Evolutionary conservation across 1,284 basidiomycete species (phyloP).

Genomic region (Taiwanofungus camphoratus): DNA sequence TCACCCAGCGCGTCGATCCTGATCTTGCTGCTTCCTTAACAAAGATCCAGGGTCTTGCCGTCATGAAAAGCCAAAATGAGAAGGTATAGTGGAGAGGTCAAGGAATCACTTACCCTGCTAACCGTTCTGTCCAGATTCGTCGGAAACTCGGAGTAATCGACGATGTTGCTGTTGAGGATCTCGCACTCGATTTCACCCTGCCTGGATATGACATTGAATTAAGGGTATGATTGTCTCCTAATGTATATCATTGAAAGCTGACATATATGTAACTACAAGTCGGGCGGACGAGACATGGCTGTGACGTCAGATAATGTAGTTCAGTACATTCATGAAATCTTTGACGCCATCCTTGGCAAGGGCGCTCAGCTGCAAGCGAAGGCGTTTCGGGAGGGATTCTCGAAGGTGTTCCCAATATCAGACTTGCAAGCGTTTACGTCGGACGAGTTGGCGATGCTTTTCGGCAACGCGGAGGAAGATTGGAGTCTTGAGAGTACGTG

Average conservation of each 20-base stretch:
- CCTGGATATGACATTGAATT: conserved; percentile 94
- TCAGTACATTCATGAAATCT: conserved; percentile 79
- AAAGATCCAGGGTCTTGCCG: conserved; percentile 63
- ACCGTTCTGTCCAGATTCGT: conserved; percentile 33
- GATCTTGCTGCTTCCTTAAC: conserved; percentile 82
- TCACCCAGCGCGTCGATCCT: conserved; percentile 67
- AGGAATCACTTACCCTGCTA: not conserved
- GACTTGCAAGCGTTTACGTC: conserved; percentile 91
- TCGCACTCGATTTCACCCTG: conserved; percentile 92
- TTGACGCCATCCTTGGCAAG: conserved; percentile 78
- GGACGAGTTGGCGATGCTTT: conserved; percentile 90
- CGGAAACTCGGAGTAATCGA: conserved; percentile 45
- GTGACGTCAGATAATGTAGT: conserved; percentile 86
- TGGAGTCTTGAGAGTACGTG: conserved; percentile 85
- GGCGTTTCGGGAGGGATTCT: conserved; percentile 88
- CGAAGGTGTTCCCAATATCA: conserved; percentile 88
- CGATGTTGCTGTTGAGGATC: conserved; percentile 73
- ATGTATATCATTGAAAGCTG: not conserved
- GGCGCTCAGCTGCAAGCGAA: conserved; percentile 73
- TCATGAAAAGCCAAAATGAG: conserved; percentile 30
- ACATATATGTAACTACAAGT: conserved; percentile 33
- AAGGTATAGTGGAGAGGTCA: conserved; percentile 34
- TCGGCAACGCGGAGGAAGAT: conserved; percentile 93
- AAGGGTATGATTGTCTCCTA: conserved; percentile 42
- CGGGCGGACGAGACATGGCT: conserved; percentile 70